phyloP scores from a whole-genome alignment of 441 rosid genomes.

The Adansonia gregorii region DNA sequence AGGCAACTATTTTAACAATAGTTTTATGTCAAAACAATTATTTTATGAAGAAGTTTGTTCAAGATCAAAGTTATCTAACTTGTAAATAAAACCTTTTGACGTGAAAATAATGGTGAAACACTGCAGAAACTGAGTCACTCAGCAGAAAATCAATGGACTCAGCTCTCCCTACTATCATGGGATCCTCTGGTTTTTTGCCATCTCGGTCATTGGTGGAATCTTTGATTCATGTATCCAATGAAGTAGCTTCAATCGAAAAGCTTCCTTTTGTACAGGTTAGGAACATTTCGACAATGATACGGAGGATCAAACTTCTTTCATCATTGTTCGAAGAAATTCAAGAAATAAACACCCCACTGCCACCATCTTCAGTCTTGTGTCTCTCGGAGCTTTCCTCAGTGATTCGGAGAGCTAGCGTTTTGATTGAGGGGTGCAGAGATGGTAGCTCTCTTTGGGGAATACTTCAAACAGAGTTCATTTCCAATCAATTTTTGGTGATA shows the following conservation, averaged over 20 bases:
- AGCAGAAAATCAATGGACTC: constrained; percentile 33
- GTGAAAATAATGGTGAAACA: constrained; percentile 28
- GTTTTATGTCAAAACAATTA: constrained; percentile 8
- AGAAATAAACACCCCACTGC: constrained; percentile 45
- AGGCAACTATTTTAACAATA: constrained; percentile 33
- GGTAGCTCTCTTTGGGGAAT: constrained; percentile 59
- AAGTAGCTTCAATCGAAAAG: constrained; percentile 56
- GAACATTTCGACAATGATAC: constrained; percentile 53
- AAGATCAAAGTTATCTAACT: constrained; percentile 10
- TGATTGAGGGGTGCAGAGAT: constrained; percentile 53
- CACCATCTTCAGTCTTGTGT: constrained; percentile 63
- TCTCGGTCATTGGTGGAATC: constrained; percentile 52
- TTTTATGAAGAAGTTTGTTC: constrained; percentile 17
- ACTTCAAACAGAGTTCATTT: constrained; percentile 42
- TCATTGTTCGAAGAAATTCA: constrained; percentile 63
- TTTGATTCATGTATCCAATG: constrained; percentile 50
- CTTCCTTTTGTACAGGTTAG: constrained; percentile 48
- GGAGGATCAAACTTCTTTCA: constrained; percentile 59
- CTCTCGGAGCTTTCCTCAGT: constrained; percentile 64
- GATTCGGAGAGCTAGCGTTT: constrained; percentile 43
- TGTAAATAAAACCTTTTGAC: constrained; percentile 21
- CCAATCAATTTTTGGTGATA: constrained; percentile 52
- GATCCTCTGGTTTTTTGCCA: constrained; percentile 50
- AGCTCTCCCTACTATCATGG: constrained; percentile 40
- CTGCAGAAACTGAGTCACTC: constrained; percentile 17